Percentiles rank a stretch among this genome's conserved stretches.
Evolutionary conservation across 805 yeast species (phyloP).

Genomic region (Metschnikowia lunata): DNA sequence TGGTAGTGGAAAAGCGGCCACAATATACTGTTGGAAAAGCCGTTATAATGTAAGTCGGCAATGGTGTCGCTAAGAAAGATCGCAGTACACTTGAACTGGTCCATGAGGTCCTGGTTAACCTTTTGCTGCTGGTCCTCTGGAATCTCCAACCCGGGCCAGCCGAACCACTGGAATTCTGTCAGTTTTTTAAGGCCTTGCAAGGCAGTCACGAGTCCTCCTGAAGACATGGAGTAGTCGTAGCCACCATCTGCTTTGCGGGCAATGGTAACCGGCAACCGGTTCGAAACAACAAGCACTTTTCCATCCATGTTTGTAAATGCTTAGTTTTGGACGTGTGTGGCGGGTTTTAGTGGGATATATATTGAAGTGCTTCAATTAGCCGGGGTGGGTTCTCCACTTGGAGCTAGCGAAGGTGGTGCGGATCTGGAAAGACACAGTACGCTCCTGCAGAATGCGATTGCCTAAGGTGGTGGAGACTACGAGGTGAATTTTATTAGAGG

Average conservation of each 20-base stretch:
- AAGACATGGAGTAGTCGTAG: slow-evolving; percentile 85
- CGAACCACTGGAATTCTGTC: slow-evolving; percentile 91
- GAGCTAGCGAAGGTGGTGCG: no score
- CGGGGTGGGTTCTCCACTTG: no score
- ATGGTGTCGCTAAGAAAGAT: slow-evolving; percentile 81
- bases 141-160: slow-evolving; percentile 90
- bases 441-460: no score
- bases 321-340: not conserved
- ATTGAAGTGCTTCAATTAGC: no score
- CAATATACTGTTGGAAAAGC: slow-evolving; percentile 87
- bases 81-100: slow-evolving; percentile 85
- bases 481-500: no score
- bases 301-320: slow-evolving; percentile 28
- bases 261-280: slow-evolving; percentile 92
- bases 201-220: slow-evolving; percentile 97
- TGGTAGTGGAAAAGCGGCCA: slow-evolving; percentile 99
- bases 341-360: no score
- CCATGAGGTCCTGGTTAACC: slow-evolving; percentile 66
- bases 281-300: slow-evolving; percentile 87
- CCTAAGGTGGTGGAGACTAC: no score
- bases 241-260: slow-evolving; percentile 55
- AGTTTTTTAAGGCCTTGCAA: slow-evolving; percentile 83
- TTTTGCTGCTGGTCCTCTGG: slow-evolving; percentile 68
- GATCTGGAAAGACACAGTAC: no score
- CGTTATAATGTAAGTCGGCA: slow-evolving; percentile 95